Evolutionary conservation across 108 stramenopile genomes (phyloP).

Genomic region (Cyclotella sp.): DNA sequence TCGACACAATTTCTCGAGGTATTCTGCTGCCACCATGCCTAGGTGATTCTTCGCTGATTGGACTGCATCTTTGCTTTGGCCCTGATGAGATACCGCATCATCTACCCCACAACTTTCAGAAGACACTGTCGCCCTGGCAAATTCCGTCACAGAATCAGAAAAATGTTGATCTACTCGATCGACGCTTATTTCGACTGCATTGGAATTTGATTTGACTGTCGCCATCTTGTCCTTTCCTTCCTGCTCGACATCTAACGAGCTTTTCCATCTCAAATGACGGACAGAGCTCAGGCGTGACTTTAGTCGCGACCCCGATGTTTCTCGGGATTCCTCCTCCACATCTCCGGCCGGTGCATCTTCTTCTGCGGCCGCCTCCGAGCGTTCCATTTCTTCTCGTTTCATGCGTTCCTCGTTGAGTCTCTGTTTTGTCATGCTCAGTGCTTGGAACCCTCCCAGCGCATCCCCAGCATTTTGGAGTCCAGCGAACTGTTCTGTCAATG

Average conservation of each 20-base stretch:
- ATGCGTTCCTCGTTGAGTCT: slow-evolving; percentile 47
- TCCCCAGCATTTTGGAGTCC: slow-evolving; percentile 27
- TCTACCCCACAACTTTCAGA: slow-evolving; percentile 36
- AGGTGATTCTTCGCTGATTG: slow-evolving; percentile 55
- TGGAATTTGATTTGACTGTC: not conserved
- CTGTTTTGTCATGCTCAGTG: slow-evolving; percentile 47
- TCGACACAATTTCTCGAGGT: slow-evolving; percentile 75
- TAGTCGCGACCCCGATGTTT: slow-evolving; percentile 19
- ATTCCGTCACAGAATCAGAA: not conserved
- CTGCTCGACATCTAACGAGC: slow-evolving; percentile 21
- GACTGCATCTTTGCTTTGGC: slow-evolving; percentile 41
- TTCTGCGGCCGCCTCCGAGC: slow-evolving; percentile 13
- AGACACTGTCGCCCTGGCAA: slow-evolving; percentile 1
- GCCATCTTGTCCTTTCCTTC: slow-evolving; percentile 2
- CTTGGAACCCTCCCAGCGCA: slow-evolving; percentile 41
- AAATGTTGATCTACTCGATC: not conserved
- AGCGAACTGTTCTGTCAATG: slow-evolving; percentile 43
- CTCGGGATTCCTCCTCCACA: slow-evolving; percentile 11
- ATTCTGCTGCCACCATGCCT: slow-evolving; percentile 64
- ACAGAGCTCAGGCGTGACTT: slow-evolving; percentile 40
- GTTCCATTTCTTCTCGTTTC: slow-evolving; percentile 43
- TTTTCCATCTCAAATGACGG: slow-evolving; percentile 37
- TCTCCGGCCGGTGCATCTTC: slow-evolving; percentile 8
- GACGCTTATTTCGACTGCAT: slow-evolving; percentile 30
- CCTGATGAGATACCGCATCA: slow-evolving; percentile 26